Conservation (phyloP, 2,329 filamentous ascomycete genomes). For the Xylariaceae sp. region DNA sequence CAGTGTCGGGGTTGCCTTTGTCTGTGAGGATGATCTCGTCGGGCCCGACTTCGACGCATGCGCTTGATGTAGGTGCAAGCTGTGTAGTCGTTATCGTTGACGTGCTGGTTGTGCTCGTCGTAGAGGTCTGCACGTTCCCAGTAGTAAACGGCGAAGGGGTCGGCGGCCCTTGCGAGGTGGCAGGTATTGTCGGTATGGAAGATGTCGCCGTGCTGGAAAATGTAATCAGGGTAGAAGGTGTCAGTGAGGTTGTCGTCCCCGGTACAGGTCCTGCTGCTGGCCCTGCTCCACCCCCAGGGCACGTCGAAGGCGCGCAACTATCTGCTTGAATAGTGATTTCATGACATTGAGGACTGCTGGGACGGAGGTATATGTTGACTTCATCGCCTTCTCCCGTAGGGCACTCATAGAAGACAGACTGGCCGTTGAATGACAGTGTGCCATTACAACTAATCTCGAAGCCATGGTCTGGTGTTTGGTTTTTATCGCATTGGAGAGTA, state of each 20-base stretch:
- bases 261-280: constrained; percentile 11
- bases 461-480: constrained; percentile 56
- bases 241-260: constrained; percentile 7
- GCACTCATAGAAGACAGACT: constrained; percentile 64
- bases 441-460: constrained; percentile 63
- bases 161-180: constrained; percentile 7
- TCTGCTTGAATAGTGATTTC: constrained; percentile 53
- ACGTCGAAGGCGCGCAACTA: constrained; percentile 41
- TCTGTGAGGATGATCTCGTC: constrained; percentile 60
- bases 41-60: constrained; percentile 20
- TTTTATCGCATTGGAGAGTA: constrained; percentile 66
- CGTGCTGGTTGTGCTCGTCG: constrained; percentile 25
- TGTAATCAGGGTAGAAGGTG: constrained; percentile 10
- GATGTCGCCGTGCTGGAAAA: constrained; percentile 1
- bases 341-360: constrained; percentile 53
- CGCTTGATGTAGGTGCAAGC: constrained; percentile 14
- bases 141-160: constrained; percentile 21
- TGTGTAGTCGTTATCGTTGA: constrained; percentile 21
- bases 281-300: constrained; percentile 20
- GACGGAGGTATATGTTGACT: constrained; percentile 60
- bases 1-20: constrained; percentile 56
- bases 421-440: constrained; percentile 56
- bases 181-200: background rate
- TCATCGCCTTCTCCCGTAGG: constrained; percentile 59
- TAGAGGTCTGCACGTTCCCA: constrained; percentile 6